These are phyloP conservation scores for Myochromella boudieri DNA, from an alignment of 768 basidiomycete species.

Conservation along the genomic window DNA sequence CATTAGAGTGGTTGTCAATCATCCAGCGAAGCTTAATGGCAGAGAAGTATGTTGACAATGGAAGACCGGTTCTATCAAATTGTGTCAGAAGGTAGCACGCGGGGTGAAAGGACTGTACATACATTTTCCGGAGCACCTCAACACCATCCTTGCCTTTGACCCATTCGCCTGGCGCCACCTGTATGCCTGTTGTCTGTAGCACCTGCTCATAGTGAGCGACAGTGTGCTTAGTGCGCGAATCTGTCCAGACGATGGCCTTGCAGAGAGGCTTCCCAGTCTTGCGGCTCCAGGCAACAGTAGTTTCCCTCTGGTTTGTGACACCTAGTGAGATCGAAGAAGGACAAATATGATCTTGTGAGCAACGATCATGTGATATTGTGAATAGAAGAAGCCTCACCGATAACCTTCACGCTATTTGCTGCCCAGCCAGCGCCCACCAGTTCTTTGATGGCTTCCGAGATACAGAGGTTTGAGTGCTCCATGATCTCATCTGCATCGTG, in stretches of 20 bases:
- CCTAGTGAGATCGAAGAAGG: conserved; percentile 39
- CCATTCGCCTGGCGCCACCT: conserved; percentile 62
- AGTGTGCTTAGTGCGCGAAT: conserved; percentile 84
- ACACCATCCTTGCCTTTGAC: conserved; percentile 72
- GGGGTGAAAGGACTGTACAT: conserved; percentile 25
- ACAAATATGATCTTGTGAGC: background rate
- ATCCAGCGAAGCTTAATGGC: conserved; percentile 97
- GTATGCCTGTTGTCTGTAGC: conserved; percentile 71
- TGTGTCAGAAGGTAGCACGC: background rate
- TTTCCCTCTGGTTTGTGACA: conserved; percentile 97
- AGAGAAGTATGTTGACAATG: conserved; percentile 98
- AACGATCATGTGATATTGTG: conserved; percentile 19
- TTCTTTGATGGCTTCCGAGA: conserved; percentile 65
- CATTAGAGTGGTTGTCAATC: conserved; percentile 81
- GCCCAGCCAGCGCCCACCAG: conserved; percentile 78
- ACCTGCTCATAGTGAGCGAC: conserved; percentile 81
- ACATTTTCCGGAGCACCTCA: conserved; percentile 68
- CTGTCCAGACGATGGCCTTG: conserved; percentile 94
- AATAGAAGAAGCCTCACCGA: conserved; percentile 56
- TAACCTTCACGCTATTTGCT: conserved; percentile 82
- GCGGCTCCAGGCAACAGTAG: conserved; percentile 90
- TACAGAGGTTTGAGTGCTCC: conserved; percentile 69
- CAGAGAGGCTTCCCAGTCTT: conserved; percentile 87
- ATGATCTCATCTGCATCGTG: conserved; percentile 88
- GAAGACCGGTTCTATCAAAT: conserved; percentile 75